These are phyloP conservation scores for Colletotrichum theobromicola DNA, from an alignment of 2,329 filamentous ascomycete species.

Conservation along the genomic window DNA sequence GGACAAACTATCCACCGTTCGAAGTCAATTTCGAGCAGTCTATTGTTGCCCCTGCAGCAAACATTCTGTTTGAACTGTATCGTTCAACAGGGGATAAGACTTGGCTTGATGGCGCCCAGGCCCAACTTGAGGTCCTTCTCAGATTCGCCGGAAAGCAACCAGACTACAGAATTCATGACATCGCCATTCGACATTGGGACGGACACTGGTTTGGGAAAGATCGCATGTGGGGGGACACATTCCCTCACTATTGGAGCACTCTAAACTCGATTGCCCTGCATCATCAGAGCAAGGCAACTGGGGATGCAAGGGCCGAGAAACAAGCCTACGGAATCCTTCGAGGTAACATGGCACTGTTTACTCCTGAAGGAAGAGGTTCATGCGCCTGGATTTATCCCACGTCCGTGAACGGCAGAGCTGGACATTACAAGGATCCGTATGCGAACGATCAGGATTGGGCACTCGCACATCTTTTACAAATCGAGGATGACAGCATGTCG, in stretches of 20 bases:
- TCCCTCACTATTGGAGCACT: constrained; percentile 22
- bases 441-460: constrained; percentile 21
- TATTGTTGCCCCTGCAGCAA: constrained; percentile 18
- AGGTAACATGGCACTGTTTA: constrained; percentile 10
- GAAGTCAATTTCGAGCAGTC: constrained; percentile 22
- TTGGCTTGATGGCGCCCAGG: constrained; percentile 31
- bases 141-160: constrained; percentile 18
- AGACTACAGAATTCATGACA: constrained; percentile 16
- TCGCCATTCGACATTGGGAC: constrained; percentile 20
- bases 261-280: constrained; percentile 13
- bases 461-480: constrained; percentile 8
- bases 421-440: constrained; percentile 14
- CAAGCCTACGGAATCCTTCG: neutral
- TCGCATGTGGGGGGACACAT: constrained; percentile 19
- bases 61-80: constrained; percentile 51
- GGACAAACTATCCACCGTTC: constrained; percentile 9
- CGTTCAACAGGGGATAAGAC: constrained; percentile 44
- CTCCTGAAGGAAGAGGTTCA: constrained; percentile 5
- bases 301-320: neutral
- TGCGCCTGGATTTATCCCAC: constrained; percentile 20
- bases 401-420: constrained; percentile 10
- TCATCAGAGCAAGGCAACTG: constrained; percentile 1
- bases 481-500: neutral
- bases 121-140: constrained; percentile 6
- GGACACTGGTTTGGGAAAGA: constrained; percentile 21